Conservation (phyloP, 495 filamentous ascomycete genomes). For the Aspergillus coremiiformis region DNA sequence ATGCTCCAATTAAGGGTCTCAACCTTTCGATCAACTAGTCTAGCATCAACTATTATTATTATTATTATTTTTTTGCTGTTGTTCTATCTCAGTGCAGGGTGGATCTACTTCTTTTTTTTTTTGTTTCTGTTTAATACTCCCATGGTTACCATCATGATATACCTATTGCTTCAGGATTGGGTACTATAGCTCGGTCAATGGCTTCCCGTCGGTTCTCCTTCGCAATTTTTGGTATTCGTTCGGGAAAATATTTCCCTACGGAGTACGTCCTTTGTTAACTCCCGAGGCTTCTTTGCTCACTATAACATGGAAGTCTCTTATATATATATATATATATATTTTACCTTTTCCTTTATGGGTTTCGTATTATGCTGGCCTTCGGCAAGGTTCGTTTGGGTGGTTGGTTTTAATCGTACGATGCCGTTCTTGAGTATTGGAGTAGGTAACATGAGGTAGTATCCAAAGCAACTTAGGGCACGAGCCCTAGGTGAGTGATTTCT, state of each 20-base stretch:
- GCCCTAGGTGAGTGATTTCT: background rate
- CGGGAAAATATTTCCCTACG: conserved; percentile 19
- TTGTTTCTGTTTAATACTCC: no score
- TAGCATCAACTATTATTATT: background rate
- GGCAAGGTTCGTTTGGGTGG: background rate
- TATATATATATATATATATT: background rate
- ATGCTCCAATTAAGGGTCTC: background rate
- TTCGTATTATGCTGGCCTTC: background rate
- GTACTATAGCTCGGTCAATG: background rate
- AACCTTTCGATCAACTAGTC: background rate
- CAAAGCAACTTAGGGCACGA: background rate
- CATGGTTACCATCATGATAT: no score
- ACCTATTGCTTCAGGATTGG: background rate
- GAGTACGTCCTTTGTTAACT: conserved; percentile 1
- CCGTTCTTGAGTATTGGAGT: background rate
- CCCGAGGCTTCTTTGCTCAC: background rate
- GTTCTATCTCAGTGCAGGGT: background rate
- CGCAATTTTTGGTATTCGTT: conserved; percentile 24
- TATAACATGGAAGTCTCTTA: background rate
- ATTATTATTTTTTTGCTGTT: background rate
- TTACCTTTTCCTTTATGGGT: background rate
- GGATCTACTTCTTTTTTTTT: background rate
- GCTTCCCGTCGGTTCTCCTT: background rate
- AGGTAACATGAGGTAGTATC: background rate
- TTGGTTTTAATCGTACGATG: background rate